These are phyloP conservation scores for Lipomyces orientalis DNA, from an alignment of 805 yeast genomes.

Conservation along the genomic window DNA sequence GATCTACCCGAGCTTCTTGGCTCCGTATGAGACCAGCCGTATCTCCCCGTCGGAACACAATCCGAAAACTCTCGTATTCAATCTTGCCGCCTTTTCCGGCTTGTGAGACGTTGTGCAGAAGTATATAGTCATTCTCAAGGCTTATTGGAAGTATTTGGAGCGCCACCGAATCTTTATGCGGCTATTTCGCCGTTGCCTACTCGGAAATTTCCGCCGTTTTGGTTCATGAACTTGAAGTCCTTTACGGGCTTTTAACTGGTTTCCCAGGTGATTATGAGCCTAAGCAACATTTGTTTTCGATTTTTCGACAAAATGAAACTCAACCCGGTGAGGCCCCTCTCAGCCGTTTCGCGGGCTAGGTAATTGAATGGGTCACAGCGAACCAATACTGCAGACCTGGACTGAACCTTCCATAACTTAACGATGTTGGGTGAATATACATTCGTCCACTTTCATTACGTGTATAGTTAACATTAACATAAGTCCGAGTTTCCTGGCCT, in stretches of 20 bases:
- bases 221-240: too few relatives aligned
- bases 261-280: too few relatives aligned
- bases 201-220: constrained; percentile 2
- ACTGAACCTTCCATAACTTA: constrained; percentile 7
- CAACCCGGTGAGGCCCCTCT: too few relatives aligned
- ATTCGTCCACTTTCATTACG: constrained; percentile 7
- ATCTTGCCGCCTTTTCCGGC: constrained; percentile 7
- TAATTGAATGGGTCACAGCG: constrained; percentile 7
- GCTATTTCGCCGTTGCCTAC: neutral
- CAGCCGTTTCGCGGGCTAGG: constrained; percentile 6
- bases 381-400: constrained; percentile 6
- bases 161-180: constrained; percentile 5
- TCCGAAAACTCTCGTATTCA: constrained; percentile 4
- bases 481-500: constrained; percentile 6
- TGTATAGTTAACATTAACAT: constrained; percentile 6
- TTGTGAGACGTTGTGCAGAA: constrained; percentile 2
- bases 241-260: too few relatives aligned
- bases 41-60: constrained; percentile 9
- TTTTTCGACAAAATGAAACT: too few relatives aligned
- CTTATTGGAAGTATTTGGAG: constrained; percentile 7
- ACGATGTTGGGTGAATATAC: constrained; percentile 7
- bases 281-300: too few relatives aligned
- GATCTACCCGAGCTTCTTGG: constrained; percentile 8
- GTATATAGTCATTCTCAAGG: constrained; percentile 7
- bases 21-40: constrained; percentile 8